These are phyloP conservation scores for Globisporangium splendens DNA, from an alignment of 352 stramenopile genomes.

Conservation along the genomic window DNA sequence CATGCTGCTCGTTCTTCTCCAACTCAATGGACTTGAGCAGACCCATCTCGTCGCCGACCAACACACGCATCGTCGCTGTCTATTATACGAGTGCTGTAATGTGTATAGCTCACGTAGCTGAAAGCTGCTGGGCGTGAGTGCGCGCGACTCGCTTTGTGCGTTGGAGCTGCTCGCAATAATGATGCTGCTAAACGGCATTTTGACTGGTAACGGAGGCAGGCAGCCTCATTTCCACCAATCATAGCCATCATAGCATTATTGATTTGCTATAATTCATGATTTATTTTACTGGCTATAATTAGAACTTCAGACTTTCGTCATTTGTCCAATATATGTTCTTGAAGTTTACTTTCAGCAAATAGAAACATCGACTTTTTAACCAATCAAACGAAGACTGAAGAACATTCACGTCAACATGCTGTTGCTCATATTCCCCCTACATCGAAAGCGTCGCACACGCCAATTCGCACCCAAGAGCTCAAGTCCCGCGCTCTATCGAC, in stretches of 20 bases:
- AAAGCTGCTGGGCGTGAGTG: background rate
- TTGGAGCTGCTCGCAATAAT: too few species aligned
- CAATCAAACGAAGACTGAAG: background rate
- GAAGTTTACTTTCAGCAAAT: slow-evolving; percentile 17
- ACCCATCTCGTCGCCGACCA: slow-evolving; percentile 79
- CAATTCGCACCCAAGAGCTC: background rate
- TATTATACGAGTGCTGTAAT: background rate
- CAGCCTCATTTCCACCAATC: slow-evolving; percentile 13
- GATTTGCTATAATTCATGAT: background rate
- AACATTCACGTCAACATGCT: slow-evolving; percentile 15
- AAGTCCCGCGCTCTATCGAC: background rate
- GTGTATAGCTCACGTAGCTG: too few species aligned
- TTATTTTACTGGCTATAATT: slow-evolving; percentile 7
- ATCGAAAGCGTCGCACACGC: too few species aligned
- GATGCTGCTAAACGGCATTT: slow-evolving; percentile 1
- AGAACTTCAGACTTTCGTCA: background rate
- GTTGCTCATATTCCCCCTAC: too few species aligned
- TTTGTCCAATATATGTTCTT: slow-evolving; percentile 11
- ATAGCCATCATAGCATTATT: background rate
- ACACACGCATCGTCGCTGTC: slow-evolving; percentile 47
- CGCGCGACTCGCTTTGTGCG: too few species aligned
- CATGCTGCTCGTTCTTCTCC: slow-evolving; percentile 63
- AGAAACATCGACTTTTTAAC: background rate
- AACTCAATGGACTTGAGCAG: slow-evolving; percentile 80
- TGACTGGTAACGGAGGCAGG: slow-evolving; percentile 15